Percentiles rank a stretch among this genome's conserved stretches.
Conservation (phyloP, 2,329 filamentous ascomycete genomes). For the Taxawa tesnikishii region DNA sequence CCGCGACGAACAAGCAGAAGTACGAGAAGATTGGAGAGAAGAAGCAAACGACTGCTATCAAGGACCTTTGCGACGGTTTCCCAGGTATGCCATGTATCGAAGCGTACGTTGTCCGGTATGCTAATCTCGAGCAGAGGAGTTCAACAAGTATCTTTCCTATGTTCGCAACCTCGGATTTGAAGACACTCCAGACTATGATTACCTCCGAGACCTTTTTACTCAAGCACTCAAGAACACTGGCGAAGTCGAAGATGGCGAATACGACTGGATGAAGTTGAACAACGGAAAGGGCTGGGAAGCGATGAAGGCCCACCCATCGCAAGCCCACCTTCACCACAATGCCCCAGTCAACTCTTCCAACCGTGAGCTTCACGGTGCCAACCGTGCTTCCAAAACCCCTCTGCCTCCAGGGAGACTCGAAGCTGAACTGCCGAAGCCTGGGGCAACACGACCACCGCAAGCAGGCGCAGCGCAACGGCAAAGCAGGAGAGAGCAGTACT, state of each 20-base stretch:
- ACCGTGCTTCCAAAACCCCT: slow-evolving; percentile 45
- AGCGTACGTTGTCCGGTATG: background rate
- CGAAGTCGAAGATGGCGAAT: slow-evolving; percentile 93
- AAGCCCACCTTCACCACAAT: slow-evolving; percentile 69
- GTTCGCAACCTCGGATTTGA: slow-evolving; percentile 97
- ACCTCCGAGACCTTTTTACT: slow-evolving; percentile 90
- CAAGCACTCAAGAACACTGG: slow-evolving; percentile 89
- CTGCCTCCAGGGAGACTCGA: slow-evolving; percentile 34
- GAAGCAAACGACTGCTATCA: slow-evolving; percentile 96
- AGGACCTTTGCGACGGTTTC: slow-evolving; percentile 92
- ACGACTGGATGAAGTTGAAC: slow-evolving; percentile 99
- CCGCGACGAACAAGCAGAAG: slow-evolving; percentile 79
- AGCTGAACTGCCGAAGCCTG: slow-evolving; percentile 43
- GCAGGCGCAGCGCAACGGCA: slow-evolving; percentile 53
- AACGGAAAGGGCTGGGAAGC: slow-evolving; percentile 86
- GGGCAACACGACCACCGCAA: slow-evolving; percentile 59
- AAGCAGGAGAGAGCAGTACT: slow-evolving; percentile 16
- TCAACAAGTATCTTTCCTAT: slow-evolving; percentile 94
- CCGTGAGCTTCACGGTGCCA: slow-evolving; percentile 68
- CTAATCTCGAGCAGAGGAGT: slow-evolving; percentile 55
- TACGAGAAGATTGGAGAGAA: slow-evolving; percentile 99
- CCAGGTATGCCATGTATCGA: slow-evolving; percentile 44
- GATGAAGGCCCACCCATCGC: slow-evolving; percentile 55
- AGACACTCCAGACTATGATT: slow-evolving; percentile 96
- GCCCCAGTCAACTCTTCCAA: slow-evolving; percentile 65